A percentile compares a stretch with the other conserved stretches of the same genome.
Conservation (phyloP, 192 early-diverging fungal genomes). For the Linnemannia zychae region DNA sequence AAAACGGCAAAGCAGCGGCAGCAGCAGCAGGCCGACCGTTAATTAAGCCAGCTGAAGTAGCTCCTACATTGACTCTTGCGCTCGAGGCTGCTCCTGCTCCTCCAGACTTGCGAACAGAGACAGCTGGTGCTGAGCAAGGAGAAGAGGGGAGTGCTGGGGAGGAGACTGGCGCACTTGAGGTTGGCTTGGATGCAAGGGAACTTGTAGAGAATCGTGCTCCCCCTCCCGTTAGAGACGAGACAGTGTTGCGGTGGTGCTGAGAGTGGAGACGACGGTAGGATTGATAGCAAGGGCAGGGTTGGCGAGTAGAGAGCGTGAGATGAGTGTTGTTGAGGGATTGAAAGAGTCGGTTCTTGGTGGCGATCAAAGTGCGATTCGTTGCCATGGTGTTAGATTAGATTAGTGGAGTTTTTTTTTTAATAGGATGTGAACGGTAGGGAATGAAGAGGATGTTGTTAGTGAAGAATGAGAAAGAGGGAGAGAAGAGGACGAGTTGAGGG, state of each 20-base stretch:
- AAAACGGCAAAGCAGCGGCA: conserved; percentile 30
- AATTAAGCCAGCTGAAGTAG: conserved; percentile 9
- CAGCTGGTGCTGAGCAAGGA: conserved; percentile 13
- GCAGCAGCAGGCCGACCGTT: not conserved
- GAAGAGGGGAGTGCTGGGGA: conserved; percentile 16
- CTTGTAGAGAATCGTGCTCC: conserved; percentile 33
- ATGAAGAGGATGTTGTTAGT: not conserved
- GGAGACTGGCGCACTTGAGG: conserved; percentile 15
- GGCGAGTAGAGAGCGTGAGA: not conserved
- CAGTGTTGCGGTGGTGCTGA: not conserved
- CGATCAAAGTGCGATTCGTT: conserved; percentile 24
- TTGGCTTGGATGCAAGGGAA: conserved; percentile 27
- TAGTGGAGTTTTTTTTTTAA: not conserved
- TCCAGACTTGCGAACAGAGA: not conserved
- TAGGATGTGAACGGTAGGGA: not conserved
- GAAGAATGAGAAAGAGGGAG: not conserved
- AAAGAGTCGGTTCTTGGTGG: conserved; percentile 18
- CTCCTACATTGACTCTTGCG: not conserved
- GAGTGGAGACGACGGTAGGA: not conserved
- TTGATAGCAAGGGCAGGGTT: not conserved
- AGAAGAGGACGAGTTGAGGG: not conserved
- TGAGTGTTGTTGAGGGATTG: conserved; percentile 7
- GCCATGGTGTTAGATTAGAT: conserved; percentile 12
- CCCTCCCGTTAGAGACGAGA: not conserved
- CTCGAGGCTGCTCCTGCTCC: not conserved